Evolutionary conservation across 1,284 basidiomycete genomes (phyloP).

Genomic region (Blastosporella zonata): DNA sequence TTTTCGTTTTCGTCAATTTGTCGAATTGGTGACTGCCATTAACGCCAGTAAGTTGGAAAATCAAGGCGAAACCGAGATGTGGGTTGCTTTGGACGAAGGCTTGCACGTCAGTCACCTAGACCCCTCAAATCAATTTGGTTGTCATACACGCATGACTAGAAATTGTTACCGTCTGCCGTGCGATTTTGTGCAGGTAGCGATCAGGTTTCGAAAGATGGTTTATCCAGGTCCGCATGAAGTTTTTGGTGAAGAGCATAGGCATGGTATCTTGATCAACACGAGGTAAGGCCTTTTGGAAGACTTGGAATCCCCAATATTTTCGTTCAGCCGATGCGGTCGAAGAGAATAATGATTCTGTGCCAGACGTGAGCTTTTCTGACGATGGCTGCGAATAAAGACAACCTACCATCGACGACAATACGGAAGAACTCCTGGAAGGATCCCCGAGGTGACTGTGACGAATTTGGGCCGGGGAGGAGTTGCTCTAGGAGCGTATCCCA

Average conservation of each 20-base stretch:
- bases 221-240: constrained; percentile 96
- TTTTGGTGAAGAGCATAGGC: constrained; percentile 89
- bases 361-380: constrained; percentile 13
- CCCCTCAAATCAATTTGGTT: constrained; percentile 8
- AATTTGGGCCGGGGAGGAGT: constrained; percentile 55
- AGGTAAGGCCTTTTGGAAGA: constrained; percentile 81
- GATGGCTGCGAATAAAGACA: not conserved
- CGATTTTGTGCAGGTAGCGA: constrained; percentile 87
- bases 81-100: constrained; percentile 75
- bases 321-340: constrained; percentile 82
- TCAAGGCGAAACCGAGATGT: constrained; percentile 79
- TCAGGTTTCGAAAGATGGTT: constrained; percentile 90
- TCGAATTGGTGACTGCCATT: constrained; percentile 91
- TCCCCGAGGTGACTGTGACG: constrained; percentile 42
- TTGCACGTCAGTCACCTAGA: constrained; percentile 73
- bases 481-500: constrained; percentile 85
- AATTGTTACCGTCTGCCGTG: constrained; percentile 64
- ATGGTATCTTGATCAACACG: constrained; percentile 66
- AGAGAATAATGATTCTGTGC: constrained; percentile 82
- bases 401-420: constrained; percentile 84
- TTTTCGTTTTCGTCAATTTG: constrained; percentile 90
- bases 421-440: constrained; percentile 91
- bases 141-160: constrained; percentile 4
- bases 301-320: constrained; percentile 95
- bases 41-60: constrained; percentile 84